A percentile compares a stretch with the other conserved stretches of the same genome.
These are phyloP conservation scores for Ceriops tagal DNA, from an alignment of 345 rosid species.

Conservation along the genomic window DNA sequence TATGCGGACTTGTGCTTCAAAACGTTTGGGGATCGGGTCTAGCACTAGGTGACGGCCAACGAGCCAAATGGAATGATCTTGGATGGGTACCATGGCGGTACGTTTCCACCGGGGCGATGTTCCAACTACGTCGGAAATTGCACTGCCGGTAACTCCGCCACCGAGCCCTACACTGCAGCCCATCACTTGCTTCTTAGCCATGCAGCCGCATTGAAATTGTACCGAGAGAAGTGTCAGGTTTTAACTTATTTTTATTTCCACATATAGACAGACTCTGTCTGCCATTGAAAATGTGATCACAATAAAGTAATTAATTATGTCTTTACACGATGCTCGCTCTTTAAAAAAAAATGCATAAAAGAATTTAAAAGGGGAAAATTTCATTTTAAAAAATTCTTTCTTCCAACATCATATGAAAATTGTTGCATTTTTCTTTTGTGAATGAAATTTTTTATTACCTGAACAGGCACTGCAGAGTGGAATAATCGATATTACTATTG, in stretches of 20 bases:
- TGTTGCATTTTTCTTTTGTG: too few species aligned
- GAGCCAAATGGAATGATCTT: slow-evolving; percentile 16
- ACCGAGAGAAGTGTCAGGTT: slow-evolving; percentile 21
- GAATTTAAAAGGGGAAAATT: background rate
- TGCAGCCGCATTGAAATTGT: slow-evolving; percentile 18
- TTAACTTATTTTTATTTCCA: background rate
- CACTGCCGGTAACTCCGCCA: slow-evolving; percentile 18
- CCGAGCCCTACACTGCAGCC: slow-evolving; percentile 19
- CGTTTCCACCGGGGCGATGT: slow-evolving; percentile 24
- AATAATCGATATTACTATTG: slow-evolving; percentile 26
- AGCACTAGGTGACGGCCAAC: slow-evolving; percentile 23
- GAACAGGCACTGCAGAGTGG: slow-evolving; percentile 30
- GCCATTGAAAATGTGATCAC: too few species aligned
- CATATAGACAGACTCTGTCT: background rate
- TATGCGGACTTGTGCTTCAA: slow-evolving; percentile 25
- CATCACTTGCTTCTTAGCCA: slow-evolving; percentile 20
- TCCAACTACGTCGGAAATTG: slow-evolving; percentile 18
- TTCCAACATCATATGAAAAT: too few species aligned
- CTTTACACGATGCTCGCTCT: too few species aligned
- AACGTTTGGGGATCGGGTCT: slow-evolving; percentile 25
- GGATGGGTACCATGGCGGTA: slow-evolving; percentile 10
- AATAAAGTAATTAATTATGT: too few species aligned
- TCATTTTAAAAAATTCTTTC: too few species aligned
- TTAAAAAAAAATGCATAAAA: background rate
- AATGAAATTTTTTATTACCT: background rate